A percentile compares a stretch with the other conserved stretches of the same genome.
These are phyloP conservation scores for Nicotiana attenuata DNA, from an alignment of 257 asterid species.

Conservation along the genomic window DNA sequence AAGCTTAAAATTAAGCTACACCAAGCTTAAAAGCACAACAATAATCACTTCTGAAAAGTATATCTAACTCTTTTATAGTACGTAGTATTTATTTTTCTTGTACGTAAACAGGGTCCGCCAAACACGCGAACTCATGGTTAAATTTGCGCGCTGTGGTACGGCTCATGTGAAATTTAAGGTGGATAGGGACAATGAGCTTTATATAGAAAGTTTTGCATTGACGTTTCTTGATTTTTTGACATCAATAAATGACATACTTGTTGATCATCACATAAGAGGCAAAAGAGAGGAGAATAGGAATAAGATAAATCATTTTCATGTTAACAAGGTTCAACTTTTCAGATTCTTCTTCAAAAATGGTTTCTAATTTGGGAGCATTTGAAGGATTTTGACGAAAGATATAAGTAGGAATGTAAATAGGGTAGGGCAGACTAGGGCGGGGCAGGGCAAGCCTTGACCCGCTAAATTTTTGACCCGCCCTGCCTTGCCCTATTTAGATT, in stretches of 20 bases:
- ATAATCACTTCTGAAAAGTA: no score
- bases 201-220: neutral
- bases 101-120: no score
- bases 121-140: no score
- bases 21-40: no score
- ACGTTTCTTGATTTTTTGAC: neutral
- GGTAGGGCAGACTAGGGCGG: no score
- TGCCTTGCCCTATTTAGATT: no score
- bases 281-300: slow-evolving; percentile 31
- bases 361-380: slow-evolving; percentile 45
- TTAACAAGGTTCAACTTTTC: slow-evolving; percentile 19
- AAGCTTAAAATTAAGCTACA: no score
- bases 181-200: no score
- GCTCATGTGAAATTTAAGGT: neutral
- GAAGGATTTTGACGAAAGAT: slow-evolving; percentile 38
- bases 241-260: slow-evolving; percentile 8
- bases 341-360: slow-evolving; percentile 46
- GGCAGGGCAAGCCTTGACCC: no score
- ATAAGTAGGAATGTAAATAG: neutral
- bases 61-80: no score
- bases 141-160: neutral
- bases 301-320: slow-evolving; percentile 25
- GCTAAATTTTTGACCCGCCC: no score
- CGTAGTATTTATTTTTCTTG: no score
- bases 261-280: slow-evolving; percentile 34